Evolutionary conservation across 768 basidiomycete species (phyloP).

Genomic region (Cystobasidium tubakii): DNA sequence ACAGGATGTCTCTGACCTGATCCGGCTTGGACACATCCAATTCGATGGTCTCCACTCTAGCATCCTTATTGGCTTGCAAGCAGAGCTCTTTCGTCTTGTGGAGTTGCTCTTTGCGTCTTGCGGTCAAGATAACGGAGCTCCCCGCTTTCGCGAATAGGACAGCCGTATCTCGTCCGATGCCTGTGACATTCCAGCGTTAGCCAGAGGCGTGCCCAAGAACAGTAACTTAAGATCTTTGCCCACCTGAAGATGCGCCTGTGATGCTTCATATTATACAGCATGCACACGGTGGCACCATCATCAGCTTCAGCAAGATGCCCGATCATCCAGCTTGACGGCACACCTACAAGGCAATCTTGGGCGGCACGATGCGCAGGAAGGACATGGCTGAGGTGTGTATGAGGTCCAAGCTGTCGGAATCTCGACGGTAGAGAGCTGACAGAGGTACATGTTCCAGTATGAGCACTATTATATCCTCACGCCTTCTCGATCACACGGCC

Average conservation of each 20-base stretch:
- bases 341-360: conserved; percentile 35
- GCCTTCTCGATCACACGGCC: no score
- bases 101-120: conserved; percentile 28
- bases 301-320: no score
- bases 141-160: conserved; percentile 36
- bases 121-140: conserved; percentile 29
- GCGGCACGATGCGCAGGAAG: conserved; percentile 19
- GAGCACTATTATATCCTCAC: no score
- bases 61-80: conserved; percentile 24
- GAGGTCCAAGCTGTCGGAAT: neutral
- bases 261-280: no score
- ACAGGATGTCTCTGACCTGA: conserved; percentile 20
- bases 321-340: no score
- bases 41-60: conserved; percentile 28
- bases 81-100: conserved; percentile 23
- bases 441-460: no score
- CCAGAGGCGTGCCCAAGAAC: neutral
- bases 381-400: conserved; percentile 20
- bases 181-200: neutral
- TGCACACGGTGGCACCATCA: no score
- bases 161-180: conserved; percentile 35
- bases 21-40: conserved; percentile 22
- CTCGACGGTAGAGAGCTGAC: neutral
- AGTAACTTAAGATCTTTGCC: neutral
- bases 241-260: conserved; percentile 33